These are phyloP conservation scores for Stereocaulon alpinum DNA, from an alignment of 495 filamentous ascomycete species.

Conservation along the genomic window DNA sequence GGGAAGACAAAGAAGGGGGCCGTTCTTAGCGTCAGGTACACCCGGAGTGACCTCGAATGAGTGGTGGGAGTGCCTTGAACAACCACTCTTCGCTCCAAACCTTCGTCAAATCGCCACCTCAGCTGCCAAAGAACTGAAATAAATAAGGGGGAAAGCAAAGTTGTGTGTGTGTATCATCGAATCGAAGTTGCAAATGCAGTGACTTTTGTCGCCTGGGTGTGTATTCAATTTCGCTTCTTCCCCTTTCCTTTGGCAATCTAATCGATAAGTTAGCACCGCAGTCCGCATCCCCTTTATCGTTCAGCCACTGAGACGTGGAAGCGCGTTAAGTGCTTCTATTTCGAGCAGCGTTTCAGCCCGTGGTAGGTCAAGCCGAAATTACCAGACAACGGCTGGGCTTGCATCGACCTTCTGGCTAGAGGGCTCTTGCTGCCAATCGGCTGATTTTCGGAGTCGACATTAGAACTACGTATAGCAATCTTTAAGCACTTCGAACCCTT, in stretches of 20 bases:
- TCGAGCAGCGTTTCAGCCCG: neutral
- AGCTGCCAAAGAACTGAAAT: neutral
- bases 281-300: neutral
- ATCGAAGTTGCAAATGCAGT: slow-evolving; percentile 1
- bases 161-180: neutral
- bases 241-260: slow-evolving; percentile 5
- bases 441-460: neutral
- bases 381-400: neutral
- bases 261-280: slow-evolving; percentile 14
- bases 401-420: too few species aligned
- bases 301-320: neutral
- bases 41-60: neutral
- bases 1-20: slow-evolving; percentile 15
- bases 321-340: slow-evolving; percentile 7
- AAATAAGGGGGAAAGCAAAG: neutral
- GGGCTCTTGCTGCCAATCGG: neutral
- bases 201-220: too few species aligned
- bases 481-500: neutral
- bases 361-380: slow-evolving; percentile 4
- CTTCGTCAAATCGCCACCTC: too few species aligned
- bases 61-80: too few species aligned
- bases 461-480: neutral
- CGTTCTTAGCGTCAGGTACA: neutral
- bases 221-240: slow-evolving; percentile 3
- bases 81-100: too few species aligned